A percentile compares a stretch with the other conserved stretches of the same genome.
Evolutionary conservation across 305 asterid genomes (phyloP).

Genomic region (Solanum hybrid): DNA sequence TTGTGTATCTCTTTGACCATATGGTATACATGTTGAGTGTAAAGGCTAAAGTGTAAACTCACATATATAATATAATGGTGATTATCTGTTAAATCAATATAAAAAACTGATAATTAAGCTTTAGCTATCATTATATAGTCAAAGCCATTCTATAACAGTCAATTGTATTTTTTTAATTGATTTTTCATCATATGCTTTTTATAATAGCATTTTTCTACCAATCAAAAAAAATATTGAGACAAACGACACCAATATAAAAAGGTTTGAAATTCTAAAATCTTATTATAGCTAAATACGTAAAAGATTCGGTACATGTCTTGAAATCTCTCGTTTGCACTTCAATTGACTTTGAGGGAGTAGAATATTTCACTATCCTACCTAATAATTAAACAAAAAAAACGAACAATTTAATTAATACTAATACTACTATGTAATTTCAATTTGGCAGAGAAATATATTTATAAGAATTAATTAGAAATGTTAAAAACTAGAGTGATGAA

Average conservation of each 20-base stretch:
- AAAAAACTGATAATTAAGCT: background rate
- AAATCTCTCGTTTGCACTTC: background rate
- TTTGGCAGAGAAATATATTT: background rate
- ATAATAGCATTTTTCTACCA: background rate
- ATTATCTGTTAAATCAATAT: background rate
- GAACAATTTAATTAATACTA: background rate
- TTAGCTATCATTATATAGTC: background rate
- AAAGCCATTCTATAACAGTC: background rate
- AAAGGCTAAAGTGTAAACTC: background rate
- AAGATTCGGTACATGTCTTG: background rate
- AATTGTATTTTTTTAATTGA: accelerated
- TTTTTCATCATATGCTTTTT: background rate
- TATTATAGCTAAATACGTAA: background rate
- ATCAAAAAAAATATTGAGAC: background rate
- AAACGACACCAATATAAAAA: background rate
- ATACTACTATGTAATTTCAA: background rate
- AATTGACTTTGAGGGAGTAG: background rate
- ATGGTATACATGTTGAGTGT: background rate
- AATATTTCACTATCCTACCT: background rate
- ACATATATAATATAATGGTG: background rate
- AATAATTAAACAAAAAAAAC: background rate
- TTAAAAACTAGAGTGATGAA: background rate
- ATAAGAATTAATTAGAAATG: background rate
- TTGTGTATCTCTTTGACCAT: background rate
- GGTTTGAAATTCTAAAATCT: background rate